Evolutionary conservation across 768 basidiomycete species (phyloP).

Genomic region (Phylloporus sp.): DNA sequence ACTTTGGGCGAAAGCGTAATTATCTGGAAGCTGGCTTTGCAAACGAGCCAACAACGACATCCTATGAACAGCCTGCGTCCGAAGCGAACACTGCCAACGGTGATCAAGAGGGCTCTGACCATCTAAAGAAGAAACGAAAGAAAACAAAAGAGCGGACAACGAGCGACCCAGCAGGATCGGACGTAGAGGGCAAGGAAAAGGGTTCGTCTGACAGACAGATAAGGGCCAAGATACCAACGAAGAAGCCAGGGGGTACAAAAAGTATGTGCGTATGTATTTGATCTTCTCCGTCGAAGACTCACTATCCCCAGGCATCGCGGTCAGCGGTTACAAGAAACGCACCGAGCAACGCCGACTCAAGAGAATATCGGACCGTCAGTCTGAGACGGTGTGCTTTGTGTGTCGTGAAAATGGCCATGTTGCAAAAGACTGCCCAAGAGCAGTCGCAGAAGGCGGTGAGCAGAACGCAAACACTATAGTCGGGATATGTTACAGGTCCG

Average conservation of each 20-base stretch:
- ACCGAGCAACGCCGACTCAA: slow-evolving; percentile 63
- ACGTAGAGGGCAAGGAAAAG: slow-evolving; percentile 18
- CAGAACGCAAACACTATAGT: slow-evolving; percentile 30
- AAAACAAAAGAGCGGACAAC: slow-evolving; percentile 42
- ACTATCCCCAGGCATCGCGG: slow-evolving; percentile 20
- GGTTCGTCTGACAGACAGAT: slow-evolving; percentile 13
- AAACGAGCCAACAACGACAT: slow-evolving; percentile 5
- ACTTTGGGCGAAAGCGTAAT: slow-evolving; percentile 69
- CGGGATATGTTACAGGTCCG: slow-evolving; percentile 73
- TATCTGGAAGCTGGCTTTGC: slow-evolving; percentile 62
- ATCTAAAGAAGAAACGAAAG: slow-evolving; percentile 59
- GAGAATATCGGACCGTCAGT: slow-evolving; percentile 54
- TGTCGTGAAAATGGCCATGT: slow-evolving; percentile 83
- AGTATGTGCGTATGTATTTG: slow-evolving; percentile 12
- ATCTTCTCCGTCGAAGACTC: slow-evolving; percentile 3
- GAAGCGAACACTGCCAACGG: not conserved
- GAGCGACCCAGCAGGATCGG: slow-evolving; percentile 12
- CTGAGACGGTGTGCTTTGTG: slow-evolving; percentile 74
- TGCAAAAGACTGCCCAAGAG: slow-evolving; percentile 73
- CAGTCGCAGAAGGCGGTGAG: slow-evolving; percentile 18
- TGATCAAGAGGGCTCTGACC: slow-evolving; percentile 16
- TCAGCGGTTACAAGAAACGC: slow-evolving; percentile 23
- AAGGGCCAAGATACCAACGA: slow-evolving; percentile 29
- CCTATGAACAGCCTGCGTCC: not conserved
- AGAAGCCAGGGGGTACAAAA: slow-evolving; percentile 27